Evolutionary conservation across 2,329 filamentous ascomycete genomes (phyloP).

Genomic region (Fusarium sp.): DNA sequence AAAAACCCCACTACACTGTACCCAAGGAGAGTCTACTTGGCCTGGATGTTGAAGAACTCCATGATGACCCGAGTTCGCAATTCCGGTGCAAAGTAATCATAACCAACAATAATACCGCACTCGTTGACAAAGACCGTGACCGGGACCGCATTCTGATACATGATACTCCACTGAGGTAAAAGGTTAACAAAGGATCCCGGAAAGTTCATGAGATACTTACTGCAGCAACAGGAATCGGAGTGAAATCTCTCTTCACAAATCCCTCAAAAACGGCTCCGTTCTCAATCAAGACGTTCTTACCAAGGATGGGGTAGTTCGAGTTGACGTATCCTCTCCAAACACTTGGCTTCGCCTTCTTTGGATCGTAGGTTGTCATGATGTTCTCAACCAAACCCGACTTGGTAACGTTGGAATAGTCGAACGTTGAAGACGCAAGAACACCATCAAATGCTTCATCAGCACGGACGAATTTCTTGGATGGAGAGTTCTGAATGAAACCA

Average conservation of each 20-base stretch:
- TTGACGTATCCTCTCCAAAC: constrained; percentile 54
- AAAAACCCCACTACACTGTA: neutral
- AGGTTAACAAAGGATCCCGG: neutral
- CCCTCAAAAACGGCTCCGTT: constrained; percentile 45
- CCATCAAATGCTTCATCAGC: constrained; percentile 50
- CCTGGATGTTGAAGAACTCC: constrained; percentile 49
- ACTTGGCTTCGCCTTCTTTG: constrained; percentile 25
- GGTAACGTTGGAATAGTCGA: constrained; percentile 54
- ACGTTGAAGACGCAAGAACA: constrained; percentile 48
- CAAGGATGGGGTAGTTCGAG: constrained; percentile 54
- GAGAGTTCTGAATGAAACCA: constrained; percentile 54
- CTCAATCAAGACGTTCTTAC: constrained; percentile 45
- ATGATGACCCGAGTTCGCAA: constrained; percentile 49
- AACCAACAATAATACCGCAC: constrained; percentile 53
- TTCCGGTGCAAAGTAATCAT: constrained; percentile 51
- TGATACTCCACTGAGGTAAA: constrained; percentile 50
- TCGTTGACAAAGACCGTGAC: constrained; percentile 53
- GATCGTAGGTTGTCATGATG: constrained; percentile 47
- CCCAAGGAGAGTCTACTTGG: neutral
- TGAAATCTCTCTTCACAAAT: constrained; percentile 39
- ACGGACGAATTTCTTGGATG: constrained; percentile 46
- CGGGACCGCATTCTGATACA: constrained; percentile 52
- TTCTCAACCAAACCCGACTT: constrained; percentile 53
- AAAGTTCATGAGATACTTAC: constrained; percentile 16
- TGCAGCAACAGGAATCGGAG: constrained; percentile 37